These are phyloP conservation scores for Psilocybe subaeruginosa DNA, from an alignment of 768 basidiomycete genomes.

Conservation along the genomic window DNA sequence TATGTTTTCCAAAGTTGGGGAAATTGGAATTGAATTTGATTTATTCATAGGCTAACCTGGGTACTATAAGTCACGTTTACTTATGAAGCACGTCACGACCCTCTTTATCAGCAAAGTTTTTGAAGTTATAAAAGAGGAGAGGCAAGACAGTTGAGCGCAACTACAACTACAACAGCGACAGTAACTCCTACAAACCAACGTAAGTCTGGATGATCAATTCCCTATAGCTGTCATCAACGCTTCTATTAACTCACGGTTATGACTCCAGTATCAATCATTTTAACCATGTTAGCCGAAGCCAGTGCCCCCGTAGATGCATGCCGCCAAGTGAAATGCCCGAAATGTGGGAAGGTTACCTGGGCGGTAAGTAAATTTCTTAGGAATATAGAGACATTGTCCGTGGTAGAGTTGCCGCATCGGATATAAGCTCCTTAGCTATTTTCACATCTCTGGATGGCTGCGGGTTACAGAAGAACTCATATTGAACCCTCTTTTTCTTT, in stretches of 20 bases:
- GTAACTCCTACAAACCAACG: neutral
- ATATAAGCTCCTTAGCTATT: neutral
- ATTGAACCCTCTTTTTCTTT: conserved; percentile 17
- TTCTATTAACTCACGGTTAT: neutral
- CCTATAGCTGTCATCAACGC: neutral
- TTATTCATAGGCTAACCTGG: neutral
- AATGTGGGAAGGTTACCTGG: conserved; percentile 76
- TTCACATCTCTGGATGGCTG: conserved; percentile 2
- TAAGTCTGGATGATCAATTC: neutral
- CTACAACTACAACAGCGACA: neutral
- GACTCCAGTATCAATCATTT: conserved; percentile 16
- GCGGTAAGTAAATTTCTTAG: conserved; percentile 44
- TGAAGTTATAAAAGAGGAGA: neutral
- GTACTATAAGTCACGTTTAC: neutral
- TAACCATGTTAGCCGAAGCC: conserved; percentile 18
- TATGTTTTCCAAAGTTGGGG: neutral
- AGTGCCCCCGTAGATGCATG: conserved; percentile 54
- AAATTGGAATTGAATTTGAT: neutral
- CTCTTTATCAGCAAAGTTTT: conserved; percentile 2
- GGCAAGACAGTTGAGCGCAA: neutral
- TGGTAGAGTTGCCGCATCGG: neutral
- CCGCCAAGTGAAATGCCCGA: conserved; percentile 56
- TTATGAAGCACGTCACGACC: conserved; percentile 1
- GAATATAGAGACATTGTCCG: conserved; percentile 17
- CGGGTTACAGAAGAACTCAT: conserved; percentile 2